Evolutionary conservation across 495 filamentous ascomycete genomes (phyloP).

Genomic region (Aspergillus nanangensis): DNA sequence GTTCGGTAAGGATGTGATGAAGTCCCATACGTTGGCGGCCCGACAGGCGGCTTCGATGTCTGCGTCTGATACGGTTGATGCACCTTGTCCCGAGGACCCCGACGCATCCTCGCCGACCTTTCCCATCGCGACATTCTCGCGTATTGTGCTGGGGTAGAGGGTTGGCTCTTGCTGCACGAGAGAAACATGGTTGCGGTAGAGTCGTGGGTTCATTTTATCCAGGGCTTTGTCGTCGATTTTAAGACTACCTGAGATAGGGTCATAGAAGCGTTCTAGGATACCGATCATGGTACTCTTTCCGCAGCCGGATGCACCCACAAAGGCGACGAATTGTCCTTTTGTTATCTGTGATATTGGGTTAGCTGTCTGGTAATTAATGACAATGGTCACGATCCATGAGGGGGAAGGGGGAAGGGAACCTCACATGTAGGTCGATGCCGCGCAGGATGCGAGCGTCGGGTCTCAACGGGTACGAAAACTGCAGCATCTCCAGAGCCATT

Average conservation of each 20-base stretch:
- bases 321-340: constrained; percentile 27
- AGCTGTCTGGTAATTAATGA: constrained; percentile 2
- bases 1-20: constrained; percentile 29
- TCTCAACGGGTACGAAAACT: constrained; percentile 52
- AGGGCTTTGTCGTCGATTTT: constrained; percentile 17
- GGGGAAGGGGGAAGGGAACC: background rate
- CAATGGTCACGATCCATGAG: too few species aligned
- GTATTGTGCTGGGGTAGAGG: constrained; percentile 35
- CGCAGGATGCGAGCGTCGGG: constrained; percentile 10
- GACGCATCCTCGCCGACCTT: constrained; percentile 3
- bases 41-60: constrained; percentile 21
- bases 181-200: constrained; percentile 21
- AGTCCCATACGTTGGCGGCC: constrained; percentile 28
- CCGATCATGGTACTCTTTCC: constrained; percentile 2
- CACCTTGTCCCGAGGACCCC: constrained; percentile 6
- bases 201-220: constrained; percentile 9
- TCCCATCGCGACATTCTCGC: constrained; percentile 42
- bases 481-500: constrained; percentile 31
- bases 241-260: constrained; percentile 29
- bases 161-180: constrained; percentile 41
- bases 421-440: constrained; percentile 9
- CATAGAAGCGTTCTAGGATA: constrained; percentile 53
- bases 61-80: constrained; percentile 7
- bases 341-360: constrained; percentile 10
- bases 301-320: constrained; percentile 3